Conservation (phyloP, 345 rosid genomes). For the Reutealis trisperma region DNA sequence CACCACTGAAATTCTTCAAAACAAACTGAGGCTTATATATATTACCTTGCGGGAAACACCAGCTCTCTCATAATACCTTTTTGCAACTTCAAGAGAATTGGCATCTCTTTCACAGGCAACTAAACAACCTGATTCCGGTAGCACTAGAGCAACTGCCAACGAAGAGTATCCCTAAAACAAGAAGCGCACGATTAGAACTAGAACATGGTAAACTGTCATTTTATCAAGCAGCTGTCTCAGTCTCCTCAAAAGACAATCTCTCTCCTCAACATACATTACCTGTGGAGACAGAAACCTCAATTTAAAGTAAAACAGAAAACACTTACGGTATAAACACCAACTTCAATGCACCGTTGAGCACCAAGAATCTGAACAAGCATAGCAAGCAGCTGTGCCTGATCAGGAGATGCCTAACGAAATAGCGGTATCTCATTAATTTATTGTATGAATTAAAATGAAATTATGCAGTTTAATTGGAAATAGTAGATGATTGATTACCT, state of each 20-base stretch:
- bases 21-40: no score
- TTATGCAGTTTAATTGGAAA: background rate
- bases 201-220: background rate
- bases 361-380: constrained; percentile 87
- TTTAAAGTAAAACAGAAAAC: background rate
- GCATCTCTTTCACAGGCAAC: constrained; percentile 94
- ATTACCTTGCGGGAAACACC: constrained; percentile 81
- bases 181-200: background rate
- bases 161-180: constrained; percentile 80
- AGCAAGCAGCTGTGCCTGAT: constrained; percentile 89
- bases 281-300: background rate
- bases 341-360: constrained; percentile 80
- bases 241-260: background rate
- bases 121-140: constrained; percentile 75
- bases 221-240: background rate
- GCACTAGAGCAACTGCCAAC: constrained; percentile 76
- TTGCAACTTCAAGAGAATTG: constrained; percentile 69
- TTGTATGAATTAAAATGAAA: background rate
- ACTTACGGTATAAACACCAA: constrained; percentile 85
- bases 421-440: background rate
- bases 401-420: constrained; percentile 75
- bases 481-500: constrained; percentile 37
- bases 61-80: constrained; percentile 70
- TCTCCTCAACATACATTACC: background rate
- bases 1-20: no score